Evolutionary conservation across 2,329 filamentous ascomycete species (phyloP).

Genomic region (Fusarium tricinctum): DNA sequence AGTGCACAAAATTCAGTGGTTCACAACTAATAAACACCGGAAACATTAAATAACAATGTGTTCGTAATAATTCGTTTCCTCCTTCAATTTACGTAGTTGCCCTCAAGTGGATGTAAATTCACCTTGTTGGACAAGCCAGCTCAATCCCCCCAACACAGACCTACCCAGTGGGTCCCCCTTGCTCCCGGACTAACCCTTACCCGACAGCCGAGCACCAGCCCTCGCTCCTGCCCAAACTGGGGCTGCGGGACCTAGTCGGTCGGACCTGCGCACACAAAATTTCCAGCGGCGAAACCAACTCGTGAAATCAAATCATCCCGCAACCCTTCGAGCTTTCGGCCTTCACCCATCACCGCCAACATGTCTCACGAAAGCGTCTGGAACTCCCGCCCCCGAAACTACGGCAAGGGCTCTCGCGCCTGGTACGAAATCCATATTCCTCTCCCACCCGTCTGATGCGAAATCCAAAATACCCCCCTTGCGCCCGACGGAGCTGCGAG

Average conservation of each 20-base stretch:
- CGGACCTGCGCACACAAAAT: slow-evolving; percentile 55
- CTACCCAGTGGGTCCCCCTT: slow-evolving; percentile 1
- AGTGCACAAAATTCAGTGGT: too few relatives aligned
- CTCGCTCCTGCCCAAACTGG: slow-evolving; percentile 48
- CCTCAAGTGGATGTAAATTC: slow-evolving; percentile 15
- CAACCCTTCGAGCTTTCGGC: slow-evolving; percentile 50
- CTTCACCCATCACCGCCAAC: slow-evolving; percentile 59
- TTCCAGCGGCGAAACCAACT: slow-evolving; percentile 52
- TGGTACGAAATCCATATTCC: slow-evolving; percentile 75
- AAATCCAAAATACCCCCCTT: slow-evolving; percentile 6
- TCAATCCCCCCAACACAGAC: not conserved
- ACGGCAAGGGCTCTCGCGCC: slow-evolving; percentile 94
- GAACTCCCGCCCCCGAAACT: slow-evolving; percentile 97
- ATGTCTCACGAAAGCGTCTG: slow-evolving; percentile 94
- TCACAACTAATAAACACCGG: not conserved
- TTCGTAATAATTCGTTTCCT: not conserved
- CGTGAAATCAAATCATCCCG: slow-evolving; percentile 54
- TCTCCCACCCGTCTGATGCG: slow-evolving; percentile 11
- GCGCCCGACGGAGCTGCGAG: slow-evolving; percentile 10
- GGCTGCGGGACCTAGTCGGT: slow-evolving; percentile 55
- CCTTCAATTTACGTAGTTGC: not conserved
- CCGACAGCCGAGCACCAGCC: slow-evolving; percentile 18
- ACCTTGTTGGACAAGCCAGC: slow-evolving; percentile 24
- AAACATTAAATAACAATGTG: not conserved
- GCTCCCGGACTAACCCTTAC: slow-evolving; percentile 1